A percentile compares a stretch with the other conserved stretches of the same genome.
phyloP scores from a whole-genome alignment of 208 protist genomes.

The Leishmania tarentolae region DNA sequence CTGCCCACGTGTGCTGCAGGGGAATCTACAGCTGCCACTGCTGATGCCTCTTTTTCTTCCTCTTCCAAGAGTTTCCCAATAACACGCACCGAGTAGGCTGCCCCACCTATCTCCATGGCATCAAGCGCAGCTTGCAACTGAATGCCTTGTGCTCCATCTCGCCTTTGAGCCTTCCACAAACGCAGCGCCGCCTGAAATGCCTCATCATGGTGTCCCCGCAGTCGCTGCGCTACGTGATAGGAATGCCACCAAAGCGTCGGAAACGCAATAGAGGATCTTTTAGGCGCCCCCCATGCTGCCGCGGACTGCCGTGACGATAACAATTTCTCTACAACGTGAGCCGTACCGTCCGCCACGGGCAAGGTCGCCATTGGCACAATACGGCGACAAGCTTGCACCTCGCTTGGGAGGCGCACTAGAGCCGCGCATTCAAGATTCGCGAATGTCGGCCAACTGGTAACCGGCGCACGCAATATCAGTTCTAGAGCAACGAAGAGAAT shows the following conservation, averaged over 20 bases:
- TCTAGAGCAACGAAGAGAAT: constrained; percentile 3
- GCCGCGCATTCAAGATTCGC: background rate
- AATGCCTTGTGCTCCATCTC: background rate
- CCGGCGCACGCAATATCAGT: background rate
- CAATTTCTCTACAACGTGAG: background rate
- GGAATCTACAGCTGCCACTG: background rate
- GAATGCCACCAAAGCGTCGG: background rate
- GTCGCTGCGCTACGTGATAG: constrained; percentile 9
- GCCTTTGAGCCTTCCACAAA: background rate
- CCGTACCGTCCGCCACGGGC: background rate
- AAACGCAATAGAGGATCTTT: background rate
- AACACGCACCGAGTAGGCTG: background rate
- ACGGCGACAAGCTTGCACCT: background rate
- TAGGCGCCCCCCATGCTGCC: background rate
- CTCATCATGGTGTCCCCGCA: background rate
- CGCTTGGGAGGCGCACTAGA: background rate
- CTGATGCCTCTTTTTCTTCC: background rate
- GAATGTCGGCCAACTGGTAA: background rate
- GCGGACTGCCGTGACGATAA: background rate
- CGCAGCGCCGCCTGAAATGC: constrained; percentile 5
- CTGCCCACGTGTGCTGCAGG: background rate
- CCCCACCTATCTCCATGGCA: constrained; percentile 4
- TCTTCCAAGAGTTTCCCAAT: constrained; percentile 7
- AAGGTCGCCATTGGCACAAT: background rate
- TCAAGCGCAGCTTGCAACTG: constrained; percentile 1